Conservation (phyloP, 2,329 filamentous ascomycete species). For the Penicillium sclerotiorum region DNA sequence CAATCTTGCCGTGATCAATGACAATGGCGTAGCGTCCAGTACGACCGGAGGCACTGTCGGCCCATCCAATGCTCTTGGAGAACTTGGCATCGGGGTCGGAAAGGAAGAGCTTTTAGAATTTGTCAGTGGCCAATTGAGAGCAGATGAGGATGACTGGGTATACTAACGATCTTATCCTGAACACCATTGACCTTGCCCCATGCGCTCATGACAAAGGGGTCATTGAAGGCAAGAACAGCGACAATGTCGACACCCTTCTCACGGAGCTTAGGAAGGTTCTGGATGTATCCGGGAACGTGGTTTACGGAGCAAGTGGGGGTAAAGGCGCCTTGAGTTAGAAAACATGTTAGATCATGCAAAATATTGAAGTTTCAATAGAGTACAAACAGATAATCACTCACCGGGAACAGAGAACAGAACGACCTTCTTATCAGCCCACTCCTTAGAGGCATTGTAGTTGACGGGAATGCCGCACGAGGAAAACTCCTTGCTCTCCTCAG, state of each 20-base stretch:
- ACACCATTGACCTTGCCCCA: conserved; percentile 85
- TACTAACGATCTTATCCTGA: conserved; percentile 63
- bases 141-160: background rate
- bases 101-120: conserved; percentile 65
- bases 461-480: conserved; percentile 77
- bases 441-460: conserved; percentile 77
- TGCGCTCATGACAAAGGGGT: conserved; percentile 81
- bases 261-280: conserved; percentile 68
- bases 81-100: conserved; percentile 71
- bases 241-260: conserved; percentile 79
- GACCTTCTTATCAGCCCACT: conserved; percentile 72
- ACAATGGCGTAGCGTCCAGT: conserved; percentile 78
- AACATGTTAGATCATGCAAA: background rate
- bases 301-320: conserved; percentile 80
- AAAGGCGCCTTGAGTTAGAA: conserved; percentile 66
- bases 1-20: conserved; percentile 78
- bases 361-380: background rate
- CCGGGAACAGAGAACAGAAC: conserved; percentile 72
- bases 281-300: conserved; percentile 78
- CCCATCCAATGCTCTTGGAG: conserved; percentile 76
- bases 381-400: conserved; percentile 22
- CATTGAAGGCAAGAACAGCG: conserved; percentile 78
- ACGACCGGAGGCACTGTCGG: conserved; percentile 56
- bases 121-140: background rate
- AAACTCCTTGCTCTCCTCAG: conserved; percentile 68